phyloP scores from a whole-genome alignment of 768 basidiomycete genomes.

The Nidularia pulvinata region DNA sequence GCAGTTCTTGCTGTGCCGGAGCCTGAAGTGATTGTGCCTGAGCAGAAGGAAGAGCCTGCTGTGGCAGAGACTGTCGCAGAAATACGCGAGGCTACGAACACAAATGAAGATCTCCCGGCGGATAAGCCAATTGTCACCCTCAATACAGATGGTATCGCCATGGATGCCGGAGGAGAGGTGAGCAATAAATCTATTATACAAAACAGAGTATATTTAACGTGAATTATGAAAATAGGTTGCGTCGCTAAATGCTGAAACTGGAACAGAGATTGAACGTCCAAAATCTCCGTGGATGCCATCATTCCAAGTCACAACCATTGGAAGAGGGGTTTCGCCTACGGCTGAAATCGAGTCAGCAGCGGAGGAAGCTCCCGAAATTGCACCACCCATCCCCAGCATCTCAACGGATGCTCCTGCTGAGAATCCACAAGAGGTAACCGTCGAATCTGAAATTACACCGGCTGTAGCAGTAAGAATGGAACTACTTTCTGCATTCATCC shows the following conservation, averaged over 20 bases:
- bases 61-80: constrained; percentile 2
- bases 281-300: constrained; percentile 54
- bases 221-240: no score
- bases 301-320: constrained; percentile 46
- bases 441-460: not conserved
- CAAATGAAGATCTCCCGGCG: not conserved
- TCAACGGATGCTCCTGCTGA: not conserved
- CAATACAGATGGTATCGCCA: not conserved
- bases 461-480: not conserved
- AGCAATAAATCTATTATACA: no score
- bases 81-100: not conserved
- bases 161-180: no score
- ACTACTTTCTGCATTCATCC: not conserved
- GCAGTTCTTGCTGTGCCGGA: not conserved
- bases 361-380: constrained; percentile 2
- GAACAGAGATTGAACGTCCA: constrained; percentile 30
- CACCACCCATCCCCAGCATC: not conserved
- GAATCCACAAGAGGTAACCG: not conserved
- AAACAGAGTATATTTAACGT: no score
- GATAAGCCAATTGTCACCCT: not conserved
- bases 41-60: not conserved
- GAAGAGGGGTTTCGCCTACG: constrained; percentile 20
- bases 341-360: constrained; percentile 11
- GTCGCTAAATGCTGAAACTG: no score
- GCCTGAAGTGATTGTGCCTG: not conserved